Base-by-base conservation (phyloP, 75 land plant species). In the Gnetum montanum region DNA sequence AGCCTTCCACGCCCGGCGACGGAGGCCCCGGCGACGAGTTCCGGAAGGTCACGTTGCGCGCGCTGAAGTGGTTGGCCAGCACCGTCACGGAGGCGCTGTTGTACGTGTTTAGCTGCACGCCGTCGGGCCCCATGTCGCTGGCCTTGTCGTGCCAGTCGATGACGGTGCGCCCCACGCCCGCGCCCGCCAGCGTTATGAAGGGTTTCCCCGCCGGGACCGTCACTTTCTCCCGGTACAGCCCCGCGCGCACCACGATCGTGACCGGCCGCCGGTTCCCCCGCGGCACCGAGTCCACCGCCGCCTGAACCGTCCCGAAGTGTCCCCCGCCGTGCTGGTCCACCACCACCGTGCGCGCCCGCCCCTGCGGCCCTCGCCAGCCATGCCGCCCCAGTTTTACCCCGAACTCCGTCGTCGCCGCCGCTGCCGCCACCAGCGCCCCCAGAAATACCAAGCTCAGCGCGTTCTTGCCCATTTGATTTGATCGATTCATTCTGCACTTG, bases 101-200 rank as follows among this genome's bases (percentile, higher is more conserved):
- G 47, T 68, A 68, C 7, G 70, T 57, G 31, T 57, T 53, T 34
- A 68, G 70, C 37, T 46, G 43, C 46, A 24, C 25, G 7, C 70
- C 70, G 29, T 64, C 37, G 8, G 70, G 36, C 3, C 69, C 70
- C 6, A 41, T 18, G 27, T 68, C 70, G n/a, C 38, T 29, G 18
- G 77, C 79, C 50, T 61, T 66, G 36, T 30, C 23, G 40, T 70
- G 56, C 56, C 66, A 70, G 43, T 70, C n/a, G 13, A 73, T 51
- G 8, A 56, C 20, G 1, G 76, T 62, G 26, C n/a, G 49, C 15
- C 31, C 13, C 43, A 34, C 58, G 6, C 61, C 66, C 16, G 41
- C 58, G 10, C 76, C 76, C 51, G 70, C 43, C 2, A 73, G 23
- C 2, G 67, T 73, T 4, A 73, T 70, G 22, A 29, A 63, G 2